Percentiles rank a stretch among this genome's conserved stretches.
Conservation (phyloP, 371 early-diverging fungal genomes). For the Mucor indicus region DNA sequence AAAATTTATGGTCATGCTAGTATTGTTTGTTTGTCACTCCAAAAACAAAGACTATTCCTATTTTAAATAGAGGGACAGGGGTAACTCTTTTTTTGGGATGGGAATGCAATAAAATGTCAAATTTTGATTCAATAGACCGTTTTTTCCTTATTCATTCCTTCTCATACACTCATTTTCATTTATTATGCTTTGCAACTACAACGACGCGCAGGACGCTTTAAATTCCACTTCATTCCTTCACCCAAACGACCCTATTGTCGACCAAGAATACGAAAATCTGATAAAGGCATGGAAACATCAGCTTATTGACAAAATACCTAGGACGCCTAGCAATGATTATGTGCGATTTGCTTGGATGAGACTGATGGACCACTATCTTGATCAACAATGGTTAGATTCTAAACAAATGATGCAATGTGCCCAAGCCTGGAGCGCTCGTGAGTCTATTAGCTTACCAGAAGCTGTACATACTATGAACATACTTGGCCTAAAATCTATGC, state of each 20-base stretch:
- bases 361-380: conserved; percentile 35
- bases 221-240: conserved; percentile 3
- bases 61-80: conserved; percentile 1
- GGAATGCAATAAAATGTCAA: conserved; percentile 36
- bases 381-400: conserved; percentile 40
- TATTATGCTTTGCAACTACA: conserved; percentile 9
- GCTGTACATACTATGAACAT: conserved; percentile 42
- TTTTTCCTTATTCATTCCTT: not conserved
- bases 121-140: conserved; percentile 10
- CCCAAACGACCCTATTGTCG: conserved; percentile 23
- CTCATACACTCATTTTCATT: not conserved
- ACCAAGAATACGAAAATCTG: conserved; percentile 34
- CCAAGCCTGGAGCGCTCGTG: conserved; percentile 38
- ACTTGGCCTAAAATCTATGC: conserved; percentile 34
- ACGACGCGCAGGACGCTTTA: conserved; percentile 17
- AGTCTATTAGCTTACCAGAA: conserved; percentile 19
- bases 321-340: conserved; percentile 11
- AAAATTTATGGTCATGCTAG: not conserved
- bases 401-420: conserved; percentile 44
- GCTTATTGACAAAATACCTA: conserved; percentile 15
- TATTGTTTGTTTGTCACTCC: conserved; percentile 1
- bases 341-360: conserved; percentile 23
- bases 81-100: not conserved
- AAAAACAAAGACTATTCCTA: not conserved
- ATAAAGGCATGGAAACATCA: conserved; percentile 32